Percentiles rank a stretch among this genome's conserved stretches.
Conservation (phyloP, 176 grass and related monocot genomes). For the Avena sativa region DNA sequence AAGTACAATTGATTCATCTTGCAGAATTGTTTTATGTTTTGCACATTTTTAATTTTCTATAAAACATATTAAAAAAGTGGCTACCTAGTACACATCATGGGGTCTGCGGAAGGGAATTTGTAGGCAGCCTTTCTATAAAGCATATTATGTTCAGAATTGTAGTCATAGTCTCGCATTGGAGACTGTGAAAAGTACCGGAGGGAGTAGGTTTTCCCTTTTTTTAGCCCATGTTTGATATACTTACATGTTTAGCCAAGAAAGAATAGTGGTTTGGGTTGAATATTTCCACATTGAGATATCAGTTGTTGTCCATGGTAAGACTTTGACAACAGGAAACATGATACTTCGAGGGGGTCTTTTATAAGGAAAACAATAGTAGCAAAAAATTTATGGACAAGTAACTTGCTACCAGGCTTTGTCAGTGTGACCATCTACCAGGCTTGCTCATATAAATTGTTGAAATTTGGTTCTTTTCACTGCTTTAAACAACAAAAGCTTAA, state of each 20-base stretch:
- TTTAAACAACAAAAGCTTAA: background rate
- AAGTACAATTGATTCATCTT: background rate
- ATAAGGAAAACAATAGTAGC: background rate
- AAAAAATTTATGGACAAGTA: background rate
- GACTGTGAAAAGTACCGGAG: background rate
- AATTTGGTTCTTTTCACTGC: background rate
- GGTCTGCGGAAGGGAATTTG: no score
- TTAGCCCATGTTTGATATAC: slow-evolving; percentile 10
- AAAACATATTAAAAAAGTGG: background rate
- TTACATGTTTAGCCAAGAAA: slow-evolving; percentile 5
- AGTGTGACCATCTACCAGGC: background rate
- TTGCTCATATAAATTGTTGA: background rate
- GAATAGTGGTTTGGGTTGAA: background rate
- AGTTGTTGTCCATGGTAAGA: background rate
- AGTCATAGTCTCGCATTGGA: background rate
- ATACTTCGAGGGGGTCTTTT: background rate
- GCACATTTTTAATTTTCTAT: background rate
- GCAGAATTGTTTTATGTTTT: background rate
- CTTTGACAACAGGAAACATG: background rate
- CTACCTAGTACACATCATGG: no score
- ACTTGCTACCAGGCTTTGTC: background rate
- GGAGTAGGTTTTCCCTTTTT: background rate
- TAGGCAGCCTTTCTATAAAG: no score
- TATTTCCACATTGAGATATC: background rate
- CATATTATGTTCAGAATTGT: background rate